Conservation (phyloP, 1,284 basidiomycete species). For the Cystobasidium sp. region DNA sequence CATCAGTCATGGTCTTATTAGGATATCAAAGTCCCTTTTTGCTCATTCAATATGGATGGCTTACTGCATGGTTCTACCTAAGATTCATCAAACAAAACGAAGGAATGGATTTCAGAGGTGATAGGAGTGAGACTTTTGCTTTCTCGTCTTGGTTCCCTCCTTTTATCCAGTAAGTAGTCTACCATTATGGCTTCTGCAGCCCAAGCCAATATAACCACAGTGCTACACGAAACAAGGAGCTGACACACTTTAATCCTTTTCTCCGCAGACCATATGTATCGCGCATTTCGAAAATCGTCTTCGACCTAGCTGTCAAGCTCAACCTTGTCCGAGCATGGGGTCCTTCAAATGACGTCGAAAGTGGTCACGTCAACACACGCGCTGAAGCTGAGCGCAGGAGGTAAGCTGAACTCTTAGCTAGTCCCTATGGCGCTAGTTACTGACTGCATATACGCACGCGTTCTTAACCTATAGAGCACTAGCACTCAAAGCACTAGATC, state of each 20-base stretch:
- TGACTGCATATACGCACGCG: constrained; percentile 10
- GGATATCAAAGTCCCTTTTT: constrained; percentile 94
- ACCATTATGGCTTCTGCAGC: not conserved
- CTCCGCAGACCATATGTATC: constrained; percentile 67
- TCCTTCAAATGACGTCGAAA: constrained; percentile 70
- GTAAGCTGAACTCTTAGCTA: constrained; percentile 61
- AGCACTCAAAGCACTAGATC: constrained; percentile 93
- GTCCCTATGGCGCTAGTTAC: constrained; percentile 15
- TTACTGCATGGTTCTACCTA: constrained; percentile 90
- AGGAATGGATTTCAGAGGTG: constrained; percentile 66
- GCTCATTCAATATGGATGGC: constrained; percentile 97
- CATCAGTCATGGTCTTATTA: constrained; percentile 82
- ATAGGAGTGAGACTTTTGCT: constrained; percentile 95
- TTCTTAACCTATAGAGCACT: constrained; percentile 67
- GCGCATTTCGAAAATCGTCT: constrained; percentile 70
- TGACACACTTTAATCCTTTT: not conserved
- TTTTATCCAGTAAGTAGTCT: constrained; percentile 73
- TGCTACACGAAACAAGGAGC: not conserved
- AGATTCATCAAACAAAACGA: constrained; percentile 92
- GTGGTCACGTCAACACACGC: constrained; percentile 80
- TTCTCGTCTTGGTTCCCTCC: constrained; percentile 96
- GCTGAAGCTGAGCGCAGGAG: constrained; percentile 91
- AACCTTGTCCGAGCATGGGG: constrained; percentile 81
- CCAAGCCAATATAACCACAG: constrained; percentile 13
- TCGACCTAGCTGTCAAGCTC: constrained; percentile 66